Evolutionary conservation across 768 basidiomycete species (phyloP).

Genomic region (Saitozyma podzolica): DNA sequence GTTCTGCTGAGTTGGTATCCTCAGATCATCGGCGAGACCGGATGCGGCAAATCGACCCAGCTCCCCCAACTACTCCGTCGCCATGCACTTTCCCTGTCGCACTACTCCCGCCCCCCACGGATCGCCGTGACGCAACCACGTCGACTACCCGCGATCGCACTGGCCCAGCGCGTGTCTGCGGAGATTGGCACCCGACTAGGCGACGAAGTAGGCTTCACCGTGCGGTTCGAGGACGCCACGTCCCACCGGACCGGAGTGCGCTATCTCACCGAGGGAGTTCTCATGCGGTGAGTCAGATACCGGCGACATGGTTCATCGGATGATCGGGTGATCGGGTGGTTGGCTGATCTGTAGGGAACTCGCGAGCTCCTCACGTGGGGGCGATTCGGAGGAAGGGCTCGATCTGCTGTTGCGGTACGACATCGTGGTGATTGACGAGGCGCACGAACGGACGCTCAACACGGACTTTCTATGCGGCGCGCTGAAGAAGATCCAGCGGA

Average conservation of each 20-base stretch:
- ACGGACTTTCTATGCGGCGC: slow-evolving; percentile 92
- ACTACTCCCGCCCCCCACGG: slow-evolving; percentile 23
- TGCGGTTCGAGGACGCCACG: slow-evolving; percentile 48
- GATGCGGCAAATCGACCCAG: slow-evolving; percentile 52
- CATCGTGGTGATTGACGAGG: slow-evolving; percentile 90
- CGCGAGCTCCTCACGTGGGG: slow-evolving; percentile 19
- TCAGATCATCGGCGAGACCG: slow-evolving; percentile 51
- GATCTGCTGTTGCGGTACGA: slow-evolving; percentile 73
- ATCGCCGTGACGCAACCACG: slow-evolving; percentile 51
- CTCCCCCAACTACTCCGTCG: slow-evolving; percentile 45
- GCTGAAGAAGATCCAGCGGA: slow-evolving; percentile 74
- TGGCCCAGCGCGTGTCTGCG: slow-evolving; percentile 44
- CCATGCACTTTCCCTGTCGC: slow-evolving; percentile 24
- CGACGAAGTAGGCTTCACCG: slow-evolving; percentile 49
- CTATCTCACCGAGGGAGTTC: slow-evolving; percentile 50
- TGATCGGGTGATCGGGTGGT: background rate
- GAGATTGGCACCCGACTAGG: slow-evolving; percentile 48
- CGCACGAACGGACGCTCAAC: slow-evolving; percentile 90
- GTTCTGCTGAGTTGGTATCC: background rate
- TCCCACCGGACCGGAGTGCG: slow-evolving; percentile 35
- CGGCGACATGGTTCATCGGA: background rate
- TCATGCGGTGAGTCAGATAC: slow-evolving; percentile 40
- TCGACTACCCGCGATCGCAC: slow-evolving; percentile 45
- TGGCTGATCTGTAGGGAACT: slow-evolving; percentile 29
- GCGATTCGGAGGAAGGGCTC: slow-evolving; percentile 9